Conservation (phyloP, 2,329 filamentous ascomycete genomes). For the Hymenotorrendiella dingleyae region DNA sequence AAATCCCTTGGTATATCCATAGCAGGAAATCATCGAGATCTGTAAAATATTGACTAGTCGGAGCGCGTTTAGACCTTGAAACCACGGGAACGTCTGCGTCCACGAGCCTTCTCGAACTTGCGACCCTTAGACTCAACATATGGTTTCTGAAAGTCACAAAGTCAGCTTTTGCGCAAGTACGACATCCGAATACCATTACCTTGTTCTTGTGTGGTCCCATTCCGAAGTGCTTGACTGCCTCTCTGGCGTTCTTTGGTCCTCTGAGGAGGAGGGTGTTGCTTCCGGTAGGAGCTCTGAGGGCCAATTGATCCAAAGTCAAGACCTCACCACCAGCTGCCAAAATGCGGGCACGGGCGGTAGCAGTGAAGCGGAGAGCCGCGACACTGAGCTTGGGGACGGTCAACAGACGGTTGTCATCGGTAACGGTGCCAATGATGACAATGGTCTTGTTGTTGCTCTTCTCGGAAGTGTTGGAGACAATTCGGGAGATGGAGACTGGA, state of each 20-base stretch:
- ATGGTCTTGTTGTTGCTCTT: constrained; percentile 73
- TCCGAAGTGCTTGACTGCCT: constrained; percentile 99
- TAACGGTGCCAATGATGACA: constrained; percentile 91
- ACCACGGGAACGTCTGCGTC: constrained; percentile 94
- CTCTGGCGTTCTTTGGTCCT: constrained; percentile 95
- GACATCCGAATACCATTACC: constrained; percentile 47
- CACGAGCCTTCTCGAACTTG: constrained; percentile 99
- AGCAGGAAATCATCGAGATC: constrained; percentile 19
- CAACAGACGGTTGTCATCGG: constrained; percentile 93
- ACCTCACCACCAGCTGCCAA: constrained; percentile 88
- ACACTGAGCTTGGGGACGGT: constrained; percentile 87
- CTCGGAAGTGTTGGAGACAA: constrained; percentile 65
- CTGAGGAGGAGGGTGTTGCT: constrained; percentile 95
- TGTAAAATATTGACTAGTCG: constrained; percentile 14
- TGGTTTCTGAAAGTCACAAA: constrained; percentile 68
- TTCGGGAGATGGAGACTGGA: constrained; percentile 89
- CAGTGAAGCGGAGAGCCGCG: constrained; percentile 93
- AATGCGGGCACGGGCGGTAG: constrained; percentile 91
- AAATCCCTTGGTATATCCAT: constrained; percentile 7
- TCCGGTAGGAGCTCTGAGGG: constrained; percentile 89
- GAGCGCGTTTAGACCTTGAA: constrained; percentile 89
- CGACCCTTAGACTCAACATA: constrained; percentile 97
- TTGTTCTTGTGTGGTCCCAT: constrained; percentile 98
- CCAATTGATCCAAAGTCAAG: constrained; percentile 95
- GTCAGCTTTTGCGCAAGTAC: constrained; percentile 30